Percentiles rank a stretch among this genome's conserved stretches.
phyloP scores from a whole-genome alignment of 2,329 filamentous ascomycete genomes.

The Onygena corvina region DNA sequence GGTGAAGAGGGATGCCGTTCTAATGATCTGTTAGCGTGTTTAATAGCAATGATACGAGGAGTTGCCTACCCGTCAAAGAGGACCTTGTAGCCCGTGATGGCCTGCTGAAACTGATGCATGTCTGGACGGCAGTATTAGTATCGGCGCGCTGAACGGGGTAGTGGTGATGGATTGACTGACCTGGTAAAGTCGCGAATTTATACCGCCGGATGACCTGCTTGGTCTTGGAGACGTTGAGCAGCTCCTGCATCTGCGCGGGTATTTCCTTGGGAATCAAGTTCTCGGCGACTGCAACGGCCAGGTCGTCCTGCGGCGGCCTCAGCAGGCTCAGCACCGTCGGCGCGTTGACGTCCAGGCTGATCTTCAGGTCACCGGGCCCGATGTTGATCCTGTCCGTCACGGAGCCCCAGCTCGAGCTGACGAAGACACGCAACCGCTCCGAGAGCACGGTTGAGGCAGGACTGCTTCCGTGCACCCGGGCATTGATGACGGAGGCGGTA shows the following conservation, averaged over 20 bases:
- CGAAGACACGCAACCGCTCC: slow-evolving; percentile 61
- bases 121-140: slow-evolving; percentile 35
- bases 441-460: slow-evolving; percentile 60
- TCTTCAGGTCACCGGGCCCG: slow-evolving; percentile 56
- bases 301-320: slow-evolving; percentile 62
- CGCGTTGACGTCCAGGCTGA: slow-evolving; percentile 53
- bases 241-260: slow-evolving; percentile 50
- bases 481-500: slow-evolving; percentile 51
- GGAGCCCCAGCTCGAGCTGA: slow-evolving; percentile 63
- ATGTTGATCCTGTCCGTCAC: slow-evolving; percentile 76
- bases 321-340: slow-evolving; percentile 53
- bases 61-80: slow-evolving; percentile 49
- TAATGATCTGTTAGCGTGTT: slow-evolving; percentile 21
- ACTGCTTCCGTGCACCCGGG: slow-evolving; percentile 32
- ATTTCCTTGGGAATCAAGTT: slow-evolving; percentile 51
- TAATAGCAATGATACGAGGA: not conserved
- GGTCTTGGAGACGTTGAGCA: slow-evolving; percentile 46
- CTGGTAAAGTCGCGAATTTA: slow-evolving; percentile 48
- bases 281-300: slow-evolving; percentile 64
- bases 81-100: slow-evolving; percentile 68
- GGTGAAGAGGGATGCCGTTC: slow-evolving; percentile 59
- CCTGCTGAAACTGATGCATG: slow-evolving; percentile 65
- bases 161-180: slow-evolving; percentile 18
- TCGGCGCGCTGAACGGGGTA: not conserved
- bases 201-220: slow-evolving; percentile 60